Conservation (phyloP, 768 basidiomycete species). For the Tricholoma hemisulphureum region DNA sequence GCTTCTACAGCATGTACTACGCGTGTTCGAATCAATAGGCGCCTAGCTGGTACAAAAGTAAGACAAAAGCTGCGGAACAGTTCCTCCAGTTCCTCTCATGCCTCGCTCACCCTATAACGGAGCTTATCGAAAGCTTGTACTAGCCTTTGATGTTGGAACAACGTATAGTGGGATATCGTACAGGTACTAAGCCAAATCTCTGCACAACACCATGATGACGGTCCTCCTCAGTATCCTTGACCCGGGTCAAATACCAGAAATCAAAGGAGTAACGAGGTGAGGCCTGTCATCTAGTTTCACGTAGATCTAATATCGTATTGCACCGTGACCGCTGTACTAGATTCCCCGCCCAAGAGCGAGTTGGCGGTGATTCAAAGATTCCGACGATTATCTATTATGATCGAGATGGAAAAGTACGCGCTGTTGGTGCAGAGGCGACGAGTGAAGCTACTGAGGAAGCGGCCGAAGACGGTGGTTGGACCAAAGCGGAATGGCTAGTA, state of each 20-base stretch:
- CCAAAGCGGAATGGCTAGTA: slow-evolving; percentile 37
- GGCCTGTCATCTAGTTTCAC: not conserved
- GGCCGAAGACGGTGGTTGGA: slow-evolving; percentile 45
- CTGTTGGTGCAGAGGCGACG: slow-evolving; percentile 46
- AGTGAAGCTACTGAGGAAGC: slow-evolving; percentile 35
- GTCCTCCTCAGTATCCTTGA: slow-evolving; percentile 31
- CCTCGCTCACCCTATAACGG: slow-evolving; percentile 5
- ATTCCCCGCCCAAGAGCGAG: slow-evolving; percentile 46
- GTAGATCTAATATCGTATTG: not conserved
- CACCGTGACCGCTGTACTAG: slow-evolving; percentile 19
- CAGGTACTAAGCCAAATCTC: slow-evolving; percentile 1
- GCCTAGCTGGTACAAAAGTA: not conserved
- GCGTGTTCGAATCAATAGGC: not conserved
- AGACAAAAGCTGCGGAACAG: slow-evolving; percentile 1
- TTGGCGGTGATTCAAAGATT: slow-evolving; percentile 48
- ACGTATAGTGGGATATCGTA: slow-evolving; percentile 16
- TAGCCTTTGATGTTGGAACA: slow-evolving; percentile 10
- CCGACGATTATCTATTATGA: slow-evolving; percentile 51
- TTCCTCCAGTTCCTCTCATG: not conserved
- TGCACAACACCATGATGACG: not conserved
- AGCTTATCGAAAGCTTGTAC: slow-evolving; percentile 5
- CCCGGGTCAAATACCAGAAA: slow-evolving; percentile 30
- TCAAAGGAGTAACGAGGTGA: slow-evolving; percentile 38
- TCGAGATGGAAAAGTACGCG: slow-evolving; percentile 33
- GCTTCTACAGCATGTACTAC: slow-evolving; percentile 1